Percentiles rank a stretch among this genome's conserved stretches.
These are phyloP conservation scores for Erodium trifolium DNA, from an alignment of 441 rosid species.

Conservation along the genomic window DNA sequence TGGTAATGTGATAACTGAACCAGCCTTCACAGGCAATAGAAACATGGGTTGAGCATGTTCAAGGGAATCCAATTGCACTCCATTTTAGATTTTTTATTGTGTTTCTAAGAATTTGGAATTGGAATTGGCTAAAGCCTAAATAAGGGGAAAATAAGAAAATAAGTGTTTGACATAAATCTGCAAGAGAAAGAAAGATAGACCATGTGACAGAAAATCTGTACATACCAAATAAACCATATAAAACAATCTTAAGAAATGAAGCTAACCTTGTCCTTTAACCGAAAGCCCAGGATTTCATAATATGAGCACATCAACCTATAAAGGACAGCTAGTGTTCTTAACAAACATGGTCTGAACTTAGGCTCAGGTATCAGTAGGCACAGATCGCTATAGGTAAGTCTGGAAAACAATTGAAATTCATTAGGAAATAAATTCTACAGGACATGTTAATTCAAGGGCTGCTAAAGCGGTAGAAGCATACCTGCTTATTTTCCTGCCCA, in stretches of 20 bases:
- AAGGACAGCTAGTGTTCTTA: constrained; percentile 74
- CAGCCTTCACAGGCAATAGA: constrained; percentile 8
- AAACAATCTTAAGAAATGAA: constrained; percentile 16
- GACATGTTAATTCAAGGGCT: constrained; percentile 12
- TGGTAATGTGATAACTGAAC: background rate
- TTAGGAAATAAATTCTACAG: constrained; percentile 25
- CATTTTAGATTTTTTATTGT: background rate
- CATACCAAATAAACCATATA: background rate
- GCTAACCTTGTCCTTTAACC: constrained; percentile 52
- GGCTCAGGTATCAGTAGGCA: constrained; percentile 92
- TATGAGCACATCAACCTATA: constrained; percentile 84
- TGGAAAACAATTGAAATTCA: constrained; percentile 35
- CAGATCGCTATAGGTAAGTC: constrained; percentile 97
- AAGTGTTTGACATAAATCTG: constrained; percentile 7
- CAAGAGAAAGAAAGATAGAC: background rate
- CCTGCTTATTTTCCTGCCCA: constrained; percentile 61
- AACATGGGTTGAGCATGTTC: background rate
- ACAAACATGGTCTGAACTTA: constrained; percentile 82
- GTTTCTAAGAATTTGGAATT: background rate
- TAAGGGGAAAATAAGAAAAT: background rate
- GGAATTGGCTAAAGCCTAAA: background rate
- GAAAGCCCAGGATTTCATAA: constrained; percentile 79
- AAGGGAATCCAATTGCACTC: constrained; percentile 1
- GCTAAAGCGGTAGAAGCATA: constrained; percentile 28
- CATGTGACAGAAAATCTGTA: background rate